phyloP scores from a whole-genome alignment of 768 basidiomycete species.

The Pholiota molesta region DNA sequence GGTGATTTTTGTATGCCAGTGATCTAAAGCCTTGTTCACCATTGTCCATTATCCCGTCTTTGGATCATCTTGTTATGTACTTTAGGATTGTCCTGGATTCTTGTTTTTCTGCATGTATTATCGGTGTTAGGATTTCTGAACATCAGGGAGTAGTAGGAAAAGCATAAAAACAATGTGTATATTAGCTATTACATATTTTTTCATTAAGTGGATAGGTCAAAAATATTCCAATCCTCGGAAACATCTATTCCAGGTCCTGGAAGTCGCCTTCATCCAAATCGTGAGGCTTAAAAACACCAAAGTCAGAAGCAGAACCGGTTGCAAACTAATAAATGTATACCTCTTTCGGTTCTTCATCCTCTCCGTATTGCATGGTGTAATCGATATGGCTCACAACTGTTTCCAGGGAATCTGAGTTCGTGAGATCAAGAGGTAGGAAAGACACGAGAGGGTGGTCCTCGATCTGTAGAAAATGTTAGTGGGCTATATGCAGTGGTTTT shows the following conservation, averaged over 20 bases:
- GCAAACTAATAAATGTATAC: slow-evolving; percentile 39
- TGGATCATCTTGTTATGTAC: too few relatives aligned
- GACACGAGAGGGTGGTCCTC: slow-evolving; percentile 98
- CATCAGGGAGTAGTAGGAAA: too few relatives aligned
- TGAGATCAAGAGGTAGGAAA: slow-evolving; percentile 93
- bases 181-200: neutral
- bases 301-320: slow-evolving; percentile 18
- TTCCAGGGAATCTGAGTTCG: slow-evolving; percentile 87
- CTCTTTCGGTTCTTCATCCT: slow-evolving; percentile 97
- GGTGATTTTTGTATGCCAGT: neutral
- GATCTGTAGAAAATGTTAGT: slow-evolving; percentile 59
- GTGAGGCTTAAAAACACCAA: slow-evolving; percentile 60
- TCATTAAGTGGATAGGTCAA: neutral
- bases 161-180: too few relatives aligned
- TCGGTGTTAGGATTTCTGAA: too few relatives aligned
- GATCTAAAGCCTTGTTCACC: too few relatives aligned
- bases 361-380: slow-evolving; percentile 98
- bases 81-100: too few relatives aligned
- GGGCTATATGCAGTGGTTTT: neutral
- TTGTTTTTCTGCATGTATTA: too few relatives aligned
- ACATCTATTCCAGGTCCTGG: slow-evolving; percentile 61
- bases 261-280: slow-evolving; percentile 96
- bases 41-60: too few relatives aligned
- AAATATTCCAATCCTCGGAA: neutral
- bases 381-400: slow-evolving; percentile 94